Base-by-base conservation (phyloP, 2,329 filamentous ascomycete genomes). In the Botryotinia globosa region DNA sequence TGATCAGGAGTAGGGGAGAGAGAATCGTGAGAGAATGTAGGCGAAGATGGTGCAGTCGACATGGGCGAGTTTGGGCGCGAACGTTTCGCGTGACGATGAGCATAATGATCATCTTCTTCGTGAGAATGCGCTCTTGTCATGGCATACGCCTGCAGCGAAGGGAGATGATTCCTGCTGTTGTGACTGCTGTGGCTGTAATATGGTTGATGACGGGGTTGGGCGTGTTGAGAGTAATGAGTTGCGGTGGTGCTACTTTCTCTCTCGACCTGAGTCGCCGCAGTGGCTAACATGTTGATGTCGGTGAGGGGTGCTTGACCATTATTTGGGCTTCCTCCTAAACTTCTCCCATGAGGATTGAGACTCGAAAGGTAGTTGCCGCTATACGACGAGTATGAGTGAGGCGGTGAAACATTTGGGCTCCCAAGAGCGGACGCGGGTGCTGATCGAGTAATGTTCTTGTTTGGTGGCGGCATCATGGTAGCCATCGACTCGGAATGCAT, bases 331-430 rank as follows among this genome's bases (percentile, higher is more conserved):
- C 82, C 82, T 66, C 82, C 81, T 66, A 81, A 76, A 76, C 82
- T 83, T 70, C 86, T 83, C 74, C 81, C 82, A 79, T 88, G 88
- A 37, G 85, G 84, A 76, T 87, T 84, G 58, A 87, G 81, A 71
- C 80, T 78, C 20, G 83, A 82, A 37, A 81, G 79, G 39, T 85
- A 83, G 54, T 75, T 74, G 87, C 79, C 90, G 87, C 79, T 90
- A 88, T 83, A 97, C 83, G 82, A 93, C 82, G 83, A 94, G 85
- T 92, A 97, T 0, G 93, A 94, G 83, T 97, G 93, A 67, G 96
- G 95, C 66, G 96, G 96, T 32, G 95, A 98, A 68, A 98, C 93
- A 82, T 98, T 97, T 64, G 95, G 95, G n/a, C 95, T 98, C 72
- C 87, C 93, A 72, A 97, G 85, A 74, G 94, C 91, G 22, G 95